Evolutionary conservation across 2,329 filamentous ascomycete species (phyloP).

Genomic region (Fusarium nygamai): DNA sequence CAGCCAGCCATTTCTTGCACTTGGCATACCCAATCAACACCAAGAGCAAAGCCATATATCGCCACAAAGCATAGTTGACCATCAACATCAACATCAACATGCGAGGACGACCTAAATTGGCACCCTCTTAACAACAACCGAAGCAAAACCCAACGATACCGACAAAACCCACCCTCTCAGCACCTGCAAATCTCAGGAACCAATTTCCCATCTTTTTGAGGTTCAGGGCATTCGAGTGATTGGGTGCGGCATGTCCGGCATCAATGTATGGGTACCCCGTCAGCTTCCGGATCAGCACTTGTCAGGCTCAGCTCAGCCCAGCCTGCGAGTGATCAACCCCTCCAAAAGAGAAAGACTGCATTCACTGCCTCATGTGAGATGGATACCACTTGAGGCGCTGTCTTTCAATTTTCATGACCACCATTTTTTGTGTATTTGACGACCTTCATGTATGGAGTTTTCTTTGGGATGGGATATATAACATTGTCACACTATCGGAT

Average conservation of each 20-base stretch:
- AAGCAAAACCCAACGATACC: slow-evolving; percentile 6
- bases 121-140: slow-evolving; percentile 6
- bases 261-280: slow-evolving; percentile 31
- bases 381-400: slow-evolving; percentile 8
- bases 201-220: neutral
- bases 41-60: slow-evolving; percentile 15
- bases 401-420: slow-evolving; percentile 14
- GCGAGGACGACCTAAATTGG: slow-evolving; percentile 12
- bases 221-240: slow-evolving; percentile 28
- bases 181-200: neutral
- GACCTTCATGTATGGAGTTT: slow-evolving; percentile 27
- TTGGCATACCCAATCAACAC: neutral
- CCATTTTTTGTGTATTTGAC: slow-evolving; percentile 17
- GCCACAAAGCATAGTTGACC: slow-evolving; percentile 5
- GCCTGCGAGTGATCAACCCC: slow-evolving; percentile 4
- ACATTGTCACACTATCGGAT: neutral
- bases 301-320: slow-evolving; percentile 14
- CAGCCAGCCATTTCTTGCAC: neutral
- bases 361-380: slow-evolving; percentile 21
- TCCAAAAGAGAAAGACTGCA: neutral
- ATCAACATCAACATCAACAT: neutral
- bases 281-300: slow-evolving; percentile 41
- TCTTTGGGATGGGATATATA: neutral
- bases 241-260: slow-evolving; percentile 36
- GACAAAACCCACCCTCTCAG: neutral